Percentiles rank a stretch among this genome's conserved stretches.
These are phyloP conservation scores for Coemansia sp. DNA, from an alignment of 192 early-diverging fungal genomes.

Conservation along the genomic window DNA sequence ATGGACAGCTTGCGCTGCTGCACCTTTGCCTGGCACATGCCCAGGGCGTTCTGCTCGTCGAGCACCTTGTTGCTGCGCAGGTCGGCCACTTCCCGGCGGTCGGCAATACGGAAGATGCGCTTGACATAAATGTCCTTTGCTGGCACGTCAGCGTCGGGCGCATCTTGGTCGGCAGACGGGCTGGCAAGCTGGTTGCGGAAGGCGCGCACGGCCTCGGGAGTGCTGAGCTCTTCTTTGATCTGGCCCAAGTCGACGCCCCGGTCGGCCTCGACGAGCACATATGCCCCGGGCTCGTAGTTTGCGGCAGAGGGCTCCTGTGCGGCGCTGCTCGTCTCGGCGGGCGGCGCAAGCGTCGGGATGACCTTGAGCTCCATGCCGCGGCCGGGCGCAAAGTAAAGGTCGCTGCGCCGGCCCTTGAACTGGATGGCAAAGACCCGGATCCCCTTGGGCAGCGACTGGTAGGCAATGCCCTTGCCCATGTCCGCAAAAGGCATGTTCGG, in stretches of 20 bases:
- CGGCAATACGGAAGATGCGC: slow-evolving; percentile 79
- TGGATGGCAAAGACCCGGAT: slow-evolving; percentile 45
- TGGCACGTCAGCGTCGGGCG: not conserved
- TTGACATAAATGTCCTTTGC: slow-evolving; percentile 78
- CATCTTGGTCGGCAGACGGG: not conserved
- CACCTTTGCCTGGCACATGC: slow-evolving; percentile 84
- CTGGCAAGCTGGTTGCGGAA: slow-evolving; percentile 13
- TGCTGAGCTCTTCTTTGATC: slow-evolving; percentile 29
- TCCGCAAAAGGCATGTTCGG: slow-evolving; percentile 48
- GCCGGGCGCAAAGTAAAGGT: slow-evolving; percentile 35
- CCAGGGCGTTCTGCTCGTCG: slow-evolving; percentile 86
- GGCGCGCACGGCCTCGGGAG: slow-evolving; percentile 10
- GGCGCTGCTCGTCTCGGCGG: slow-evolving; percentile 3
- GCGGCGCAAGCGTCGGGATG: slow-evolving; percentile 19
- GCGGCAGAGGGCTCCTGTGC: not conserved
- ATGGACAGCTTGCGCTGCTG: slow-evolving; percentile 86
- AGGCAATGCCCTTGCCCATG: slow-evolving; percentile 43
- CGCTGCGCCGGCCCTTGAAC: slow-evolving; percentile 40
- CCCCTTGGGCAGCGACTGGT: slow-evolving; percentile 23
- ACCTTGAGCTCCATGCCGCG: slow-evolving; percentile 17
- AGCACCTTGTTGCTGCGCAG: slow-evolving; percentile 69
- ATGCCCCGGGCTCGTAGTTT: slow-evolving; percentile 11
- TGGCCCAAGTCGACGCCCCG: slow-evolving; percentile 42
- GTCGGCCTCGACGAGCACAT: slow-evolving; percentile 46
- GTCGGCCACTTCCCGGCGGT: slow-evolving; percentile 72